Percentiles rank a stretch among this genome's conserved stretches.
These are phyloP conservation scores for Fusarium burgessii DNA, from an alignment of 2,329 filamentous ascomycete species.

Conservation along the genomic window DNA sequence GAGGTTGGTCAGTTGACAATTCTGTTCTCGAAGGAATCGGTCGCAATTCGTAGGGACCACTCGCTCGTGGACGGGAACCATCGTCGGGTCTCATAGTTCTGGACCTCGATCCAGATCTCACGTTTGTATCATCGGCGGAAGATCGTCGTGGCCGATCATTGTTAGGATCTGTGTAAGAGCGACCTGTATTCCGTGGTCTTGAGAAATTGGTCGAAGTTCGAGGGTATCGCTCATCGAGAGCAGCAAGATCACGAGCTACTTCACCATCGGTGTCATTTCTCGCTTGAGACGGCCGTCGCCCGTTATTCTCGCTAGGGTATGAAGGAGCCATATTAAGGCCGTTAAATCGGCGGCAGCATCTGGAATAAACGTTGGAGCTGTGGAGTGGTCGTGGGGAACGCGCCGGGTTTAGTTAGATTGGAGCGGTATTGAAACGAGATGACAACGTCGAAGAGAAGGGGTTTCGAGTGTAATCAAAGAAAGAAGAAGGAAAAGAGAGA, in stretches of 20 bases:
- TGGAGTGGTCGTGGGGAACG: slow-evolving; percentile 22
- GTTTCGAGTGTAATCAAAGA: not conserved
- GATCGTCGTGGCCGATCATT: slow-evolving; percentile 27
- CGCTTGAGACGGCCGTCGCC: slow-evolving; percentile 28
- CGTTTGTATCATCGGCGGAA: slow-evolving; percentile 29
- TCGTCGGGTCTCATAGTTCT: slow-evolving; percentile 34
- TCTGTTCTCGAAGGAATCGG: slow-evolving; percentile 41
- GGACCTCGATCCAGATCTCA: slow-evolving; percentile 35
- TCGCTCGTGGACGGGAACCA: not conserved
- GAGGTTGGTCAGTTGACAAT: slow-evolving; percentile 18
- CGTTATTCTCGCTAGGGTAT: slow-evolving; percentile 43
- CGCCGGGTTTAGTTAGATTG: slow-evolving; percentile 7
- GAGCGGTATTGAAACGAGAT: not conserved
- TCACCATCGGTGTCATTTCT: slow-evolving; percentile 32
- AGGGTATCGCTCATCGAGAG: slow-evolving; percentile 43
- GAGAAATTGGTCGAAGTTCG: slow-evolving; percentile 34
- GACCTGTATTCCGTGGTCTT: slow-evolving; percentile 31
- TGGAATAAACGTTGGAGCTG: slow-evolving; percentile 25
- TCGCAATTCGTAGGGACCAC: slow-evolving; percentile 41
- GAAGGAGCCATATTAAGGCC: slow-evolving; percentile 46
- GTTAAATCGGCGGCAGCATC: slow-evolving; percentile 45
- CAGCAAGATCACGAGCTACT: slow-evolving; percentile 39
- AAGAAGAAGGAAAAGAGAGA: slow-evolving; percentile 12
- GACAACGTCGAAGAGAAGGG: not conserved
- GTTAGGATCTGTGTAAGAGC: slow-evolving; percentile 30